A percentile compares a stretch with the other conserved stretches of the same genome.
phyloP scores from a whole-genome alignment of 164 flowering plant species.

The Buxus sempervirens region DNA sequence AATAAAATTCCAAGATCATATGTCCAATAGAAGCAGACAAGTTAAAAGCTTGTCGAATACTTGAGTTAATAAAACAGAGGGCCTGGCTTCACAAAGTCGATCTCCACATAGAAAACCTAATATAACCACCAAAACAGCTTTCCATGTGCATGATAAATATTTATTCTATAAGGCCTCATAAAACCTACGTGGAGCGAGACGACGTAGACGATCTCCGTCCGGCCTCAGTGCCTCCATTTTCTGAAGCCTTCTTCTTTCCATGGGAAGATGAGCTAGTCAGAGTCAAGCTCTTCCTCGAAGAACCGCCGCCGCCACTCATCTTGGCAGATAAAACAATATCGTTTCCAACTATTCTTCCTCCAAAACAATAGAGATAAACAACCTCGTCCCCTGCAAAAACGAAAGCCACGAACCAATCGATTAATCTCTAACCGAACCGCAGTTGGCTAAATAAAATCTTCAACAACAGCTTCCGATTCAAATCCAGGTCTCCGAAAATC shows the following conservation, averaged over 20 bases:
- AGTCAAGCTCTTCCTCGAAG: conserved; percentile 59
- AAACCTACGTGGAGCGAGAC: conserved; percentile 58
- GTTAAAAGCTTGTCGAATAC: no score
- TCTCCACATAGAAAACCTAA: not conserved
- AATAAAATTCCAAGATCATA: no score
- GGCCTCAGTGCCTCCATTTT: conserved; percentile 33
- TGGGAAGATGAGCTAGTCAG: conserved; percentile 26
- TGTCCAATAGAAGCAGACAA: no score
- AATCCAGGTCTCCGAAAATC: not conserved
- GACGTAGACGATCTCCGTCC: conserved; percentile 43
- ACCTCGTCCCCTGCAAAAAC: not conserved
- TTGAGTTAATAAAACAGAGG: no score
- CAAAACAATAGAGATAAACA: not conserved
- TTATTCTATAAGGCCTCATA: not conserved
- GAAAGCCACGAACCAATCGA: no score
- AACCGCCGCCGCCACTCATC: conserved; percentile 54
- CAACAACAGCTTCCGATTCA: not conserved
- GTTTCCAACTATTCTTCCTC: not conserved
- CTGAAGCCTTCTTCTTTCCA: conserved; percentile 42
- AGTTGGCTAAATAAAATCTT: not conserved
- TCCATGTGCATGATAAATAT: not conserved
- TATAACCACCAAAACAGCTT: not conserved
- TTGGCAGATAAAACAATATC: not conserved
- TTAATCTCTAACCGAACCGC: not conserved
- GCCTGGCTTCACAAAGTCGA: no score